Base-by-base conservation (phyloP, 2,329 filamentous ascomycete species). In the Penicillium capsulatum region DNA sequence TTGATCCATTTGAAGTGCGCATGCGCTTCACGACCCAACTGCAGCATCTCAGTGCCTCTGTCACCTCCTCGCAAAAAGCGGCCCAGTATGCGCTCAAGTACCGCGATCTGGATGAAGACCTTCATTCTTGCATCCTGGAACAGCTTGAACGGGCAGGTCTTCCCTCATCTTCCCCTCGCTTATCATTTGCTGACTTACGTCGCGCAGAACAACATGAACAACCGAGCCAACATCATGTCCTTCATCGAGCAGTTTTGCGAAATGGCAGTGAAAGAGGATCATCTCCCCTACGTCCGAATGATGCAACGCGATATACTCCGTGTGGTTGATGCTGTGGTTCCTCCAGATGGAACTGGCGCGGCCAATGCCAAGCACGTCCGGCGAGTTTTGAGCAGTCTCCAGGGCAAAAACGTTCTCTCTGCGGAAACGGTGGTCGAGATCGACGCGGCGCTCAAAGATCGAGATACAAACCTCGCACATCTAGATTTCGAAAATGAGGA, bases 161-260 rank as follows among this genome's bases (percentile, higher is more conserved):
- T 17, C 19, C 3, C 19, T 22, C 3, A 3, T 15, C 14, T 11
- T n/a, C 16, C 1, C 35, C 36, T 17, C 5, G 11, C 6, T 14
- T 9, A 28, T 31, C 28, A 34, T 42, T 34, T 43, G 22, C 1
- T 40, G 22, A 5, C 14, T 20, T 4, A n/a, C 6, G 9, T 14
- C 5, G 4, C 8, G 9, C 54, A 90, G 79, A 94, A 87, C 53
- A 91, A 86, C 52, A 94, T 98, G 85, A 98, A 98, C 67, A 94
- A 84, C 36, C 79, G 91, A 45, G 94, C 92, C 43, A 98, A 98
- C 63, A 97, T 98, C 64, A 94, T 98, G 85, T 98, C 94, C 68
- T 98, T 98, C 67, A 84, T 98, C 59, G 91, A 97, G 60, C 85
- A 91, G 54, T 86, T 98, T 53, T 86, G 94, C 61, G 91, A 97